Percentiles rank a stretch among this genome's conserved stretches.
Conservation (phyloP, 2,329 filamentous ascomycete species). For the Diaporthe vexans region DNA sequence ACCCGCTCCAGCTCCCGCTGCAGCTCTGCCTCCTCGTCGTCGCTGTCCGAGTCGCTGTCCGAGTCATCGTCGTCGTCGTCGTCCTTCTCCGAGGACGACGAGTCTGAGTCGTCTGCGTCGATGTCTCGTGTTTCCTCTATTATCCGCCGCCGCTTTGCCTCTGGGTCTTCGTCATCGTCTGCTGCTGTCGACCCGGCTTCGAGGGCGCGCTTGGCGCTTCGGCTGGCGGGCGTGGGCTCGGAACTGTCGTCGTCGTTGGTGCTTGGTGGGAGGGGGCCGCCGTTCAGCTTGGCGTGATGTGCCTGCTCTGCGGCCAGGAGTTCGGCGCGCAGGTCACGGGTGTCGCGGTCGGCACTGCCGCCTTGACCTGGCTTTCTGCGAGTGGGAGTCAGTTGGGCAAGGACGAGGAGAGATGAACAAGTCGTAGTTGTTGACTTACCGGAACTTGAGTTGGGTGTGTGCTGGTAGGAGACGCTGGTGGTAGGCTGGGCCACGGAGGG, state of each 20-base stretch:
- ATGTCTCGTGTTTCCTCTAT: slow-evolving; percentile 90
- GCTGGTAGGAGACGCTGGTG: slow-evolving; percentile 96
- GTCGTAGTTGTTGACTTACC: slow-evolving; percentile 59
- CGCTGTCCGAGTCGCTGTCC: slow-evolving; percentile 75
- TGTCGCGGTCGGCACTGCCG: slow-evolving; percentile 77
- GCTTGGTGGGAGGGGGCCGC: slow-evolving; percentile 62
- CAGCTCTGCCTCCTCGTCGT: slow-evolving; percentile 89
- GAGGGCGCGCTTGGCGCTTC: slow-evolving; percentile 73
- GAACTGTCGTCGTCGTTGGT: slow-evolving; percentile 61
- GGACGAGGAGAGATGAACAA: slow-evolving; percentile 42
- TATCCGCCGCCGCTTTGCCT: slow-evolving; percentile 87
- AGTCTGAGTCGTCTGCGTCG: slow-evolving; percentile 81
- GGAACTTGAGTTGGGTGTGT: slow-evolving; percentile 91
- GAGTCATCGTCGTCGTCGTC: slow-evolving; percentile 68
- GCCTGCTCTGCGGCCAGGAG: slow-evolving; percentile 89
- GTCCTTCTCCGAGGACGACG: slow-evolving; percentile 51
- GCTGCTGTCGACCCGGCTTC: slow-evolving; percentile 60
- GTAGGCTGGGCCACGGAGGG: slow-evolving; percentile 91
- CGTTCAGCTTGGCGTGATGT: slow-evolving; percentile 88
- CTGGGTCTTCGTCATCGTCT: slow-evolving; percentile 73
- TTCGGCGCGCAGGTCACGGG: slow-evolving; percentile 88
- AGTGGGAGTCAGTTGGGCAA: slow-evolving; percentile 29
- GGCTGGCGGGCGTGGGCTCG: slow-evolving; percentile 43
- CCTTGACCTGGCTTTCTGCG: slow-evolving; percentile 88
- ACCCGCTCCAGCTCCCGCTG: slow-evolving; percentile 96